A percentile compares a stretch with the other conserved stretches of the same genome.
Conservation (phyloP, 139 green algal species). For the Trebouxia sp. region DNA sequence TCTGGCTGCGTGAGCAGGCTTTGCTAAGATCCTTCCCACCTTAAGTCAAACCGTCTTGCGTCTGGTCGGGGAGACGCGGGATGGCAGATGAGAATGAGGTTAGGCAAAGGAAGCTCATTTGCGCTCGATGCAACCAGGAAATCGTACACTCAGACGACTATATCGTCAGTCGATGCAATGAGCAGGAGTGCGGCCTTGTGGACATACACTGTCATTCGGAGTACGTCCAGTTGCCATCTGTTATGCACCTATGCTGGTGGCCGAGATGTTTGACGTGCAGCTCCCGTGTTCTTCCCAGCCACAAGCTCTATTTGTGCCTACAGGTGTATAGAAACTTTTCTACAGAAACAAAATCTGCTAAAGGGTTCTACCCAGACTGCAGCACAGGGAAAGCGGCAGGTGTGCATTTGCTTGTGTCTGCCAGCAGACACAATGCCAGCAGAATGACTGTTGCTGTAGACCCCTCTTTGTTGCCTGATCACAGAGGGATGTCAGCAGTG, state of each 20-base stretch:
- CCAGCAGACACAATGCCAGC: too few species aligned
- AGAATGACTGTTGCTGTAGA: too few species aligned
- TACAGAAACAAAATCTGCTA: not conserved
- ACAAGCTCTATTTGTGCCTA: not conserved
- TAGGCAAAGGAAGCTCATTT: not conserved
- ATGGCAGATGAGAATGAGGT: not conserved
- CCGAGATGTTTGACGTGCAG: too few species aligned
- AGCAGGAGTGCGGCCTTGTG: not conserved
- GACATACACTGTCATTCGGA: not conserved
- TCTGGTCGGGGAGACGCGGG: too few species aligned
- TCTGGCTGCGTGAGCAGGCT: too few species aligned
- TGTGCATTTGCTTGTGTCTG: not conserved
- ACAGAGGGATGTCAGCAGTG: too few species aligned
- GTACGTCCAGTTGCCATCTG: not conserved
- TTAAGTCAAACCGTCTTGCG: too few species aligned
- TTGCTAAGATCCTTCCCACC: too few species aligned
- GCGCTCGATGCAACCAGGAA: not conserved
- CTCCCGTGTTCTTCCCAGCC: too few species aligned
- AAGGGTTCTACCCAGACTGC: not conserved
- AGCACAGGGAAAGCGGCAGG: not conserved
- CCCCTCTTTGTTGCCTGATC: too few species aligned
- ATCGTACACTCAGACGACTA: not conserved
- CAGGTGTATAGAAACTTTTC: not conserved
- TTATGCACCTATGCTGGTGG: too few species aligned
- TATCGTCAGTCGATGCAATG: conserved; percentile 4